A percentile compares a stretch with the other conserved stretches of the same genome.
Evolutionary conservation across 2,329 filamentous ascomycete species (phyloP).

Genomic region (Aspergillus novoparasiticus): DNA sequence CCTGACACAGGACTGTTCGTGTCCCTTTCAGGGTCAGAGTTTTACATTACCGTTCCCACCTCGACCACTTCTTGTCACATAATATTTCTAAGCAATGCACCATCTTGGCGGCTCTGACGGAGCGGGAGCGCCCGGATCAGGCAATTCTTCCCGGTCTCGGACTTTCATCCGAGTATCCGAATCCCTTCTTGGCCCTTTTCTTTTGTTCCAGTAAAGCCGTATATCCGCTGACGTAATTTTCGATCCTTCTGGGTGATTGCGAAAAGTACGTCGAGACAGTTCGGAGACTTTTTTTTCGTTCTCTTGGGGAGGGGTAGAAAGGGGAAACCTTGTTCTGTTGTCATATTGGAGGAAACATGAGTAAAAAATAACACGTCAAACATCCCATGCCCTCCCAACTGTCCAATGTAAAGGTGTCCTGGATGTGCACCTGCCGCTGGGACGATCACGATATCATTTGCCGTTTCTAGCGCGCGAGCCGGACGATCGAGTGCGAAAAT

Average conservation of each 20-base stretch:
- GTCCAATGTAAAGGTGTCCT: constrained; percentile 9
- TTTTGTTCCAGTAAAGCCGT: constrained; percentile 8
- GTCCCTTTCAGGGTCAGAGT: background rate
- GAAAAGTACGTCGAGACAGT: background rate
- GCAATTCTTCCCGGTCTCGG: constrained; percentile 19
- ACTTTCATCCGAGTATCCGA: constrained; percentile 8
- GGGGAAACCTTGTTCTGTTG: background rate
- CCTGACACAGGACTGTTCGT: background rate
- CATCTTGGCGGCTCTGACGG: constrained; percentile 13
- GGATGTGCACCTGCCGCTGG: background rate
- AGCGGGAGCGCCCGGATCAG: constrained; percentile 12
- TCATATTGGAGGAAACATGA: background rate
- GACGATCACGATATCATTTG: constrained; percentile 19
- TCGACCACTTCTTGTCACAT: background rate
- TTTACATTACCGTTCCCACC: background rate
- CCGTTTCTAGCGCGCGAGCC: constrained; percentile 10
- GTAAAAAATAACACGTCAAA: background rate
- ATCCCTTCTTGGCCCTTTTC: background rate
- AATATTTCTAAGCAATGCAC: background rate
- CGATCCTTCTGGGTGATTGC: background rate
- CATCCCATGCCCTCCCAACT: background rate
- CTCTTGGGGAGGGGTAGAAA: background rate
- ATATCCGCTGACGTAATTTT: constrained; percentile 13
- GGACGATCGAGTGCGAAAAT: constrained; percentile 11
- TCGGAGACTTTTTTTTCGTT: background rate